phyloP scores from a whole-genome alignment of 768 basidiomycete genomes.

The Pleurotus ostreatus region DNA sequence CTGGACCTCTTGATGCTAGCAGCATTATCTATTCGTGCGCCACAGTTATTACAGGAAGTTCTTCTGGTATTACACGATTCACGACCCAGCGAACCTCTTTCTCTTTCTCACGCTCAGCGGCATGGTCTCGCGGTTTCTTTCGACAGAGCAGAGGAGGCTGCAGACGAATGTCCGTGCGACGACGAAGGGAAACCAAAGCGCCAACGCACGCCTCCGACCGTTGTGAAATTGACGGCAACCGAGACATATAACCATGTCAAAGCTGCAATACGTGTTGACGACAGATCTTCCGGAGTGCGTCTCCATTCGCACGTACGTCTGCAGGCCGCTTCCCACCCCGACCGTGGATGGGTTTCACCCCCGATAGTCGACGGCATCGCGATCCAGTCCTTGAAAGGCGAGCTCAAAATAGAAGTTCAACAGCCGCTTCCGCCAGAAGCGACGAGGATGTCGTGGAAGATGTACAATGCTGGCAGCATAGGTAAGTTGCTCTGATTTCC shows the following conservation, averaged over 20 bases:
- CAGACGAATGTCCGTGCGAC: slow-evolving; percentile 63
- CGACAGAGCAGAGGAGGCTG: slow-evolving; percentile 64
- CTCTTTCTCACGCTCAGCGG: slow-evolving; percentile 45
- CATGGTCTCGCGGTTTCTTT: slow-evolving; percentile 55
- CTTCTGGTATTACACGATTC: slow-evolving; percentile 56
- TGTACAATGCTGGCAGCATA: slow-evolving; percentile 59
- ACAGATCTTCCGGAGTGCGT: slow-evolving; percentile 36
- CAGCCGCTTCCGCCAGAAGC: slow-evolving; percentile 62
- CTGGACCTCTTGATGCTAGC: slow-evolving; percentile 50
- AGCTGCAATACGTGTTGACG: slow-evolving; percentile 55
- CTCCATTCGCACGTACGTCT: slow-evolving; percentile 67
- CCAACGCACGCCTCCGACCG: slow-evolving; percentile 38
- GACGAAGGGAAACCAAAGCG: slow-evolving; percentile 51
- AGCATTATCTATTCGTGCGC: slow-evolving; percentile 47
- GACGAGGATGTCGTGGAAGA: slow-evolving; percentile 56
- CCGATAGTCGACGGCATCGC: slow-evolving; percentile 60
- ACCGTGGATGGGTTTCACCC: slow-evolving; percentile 41
- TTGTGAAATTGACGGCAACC: slow-evolving; percentile 34
- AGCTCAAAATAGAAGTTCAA: slow-evolving; percentile 48
- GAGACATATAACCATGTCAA: slow-evolving; percentile 33
- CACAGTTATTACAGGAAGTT: slow-evolving; percentile 52
- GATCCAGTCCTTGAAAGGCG: slow-evolving; percentile 46
- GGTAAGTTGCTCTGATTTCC: slow-evolving; percentile 28
- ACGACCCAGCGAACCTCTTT: slow-evolving; percentile 18
- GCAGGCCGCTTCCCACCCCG: slow-evolving; percentile 51